phyloP scores from a whole-genome alignment of 176 grass and related monocot species.

The Oryza coarctata region DNA sequence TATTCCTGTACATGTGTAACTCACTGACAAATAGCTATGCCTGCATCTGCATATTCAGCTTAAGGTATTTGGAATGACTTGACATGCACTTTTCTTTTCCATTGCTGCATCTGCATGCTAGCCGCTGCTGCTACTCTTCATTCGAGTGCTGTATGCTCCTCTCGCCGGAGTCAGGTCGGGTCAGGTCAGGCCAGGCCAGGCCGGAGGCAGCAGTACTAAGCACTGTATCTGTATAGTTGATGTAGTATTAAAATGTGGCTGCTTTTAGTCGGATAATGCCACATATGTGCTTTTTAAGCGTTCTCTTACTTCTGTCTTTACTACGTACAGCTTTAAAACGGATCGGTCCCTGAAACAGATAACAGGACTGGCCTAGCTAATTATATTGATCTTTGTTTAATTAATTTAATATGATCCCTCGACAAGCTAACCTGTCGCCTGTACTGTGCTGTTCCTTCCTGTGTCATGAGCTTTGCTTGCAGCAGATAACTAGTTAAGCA shows the following conservation, averaged over 20 bases:
- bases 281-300: conserved; percentile 59
- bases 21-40: neutral
- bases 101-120: neutral
- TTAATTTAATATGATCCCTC: neutral
- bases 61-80: conserved; percentile 33
- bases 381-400: neutral
- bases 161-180: conserved; percentile 26
- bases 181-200: conserved; percentile 9
- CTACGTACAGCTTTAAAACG: conserved; percentile 12
- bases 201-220: neutral
- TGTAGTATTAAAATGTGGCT: conserved; percentile 32
- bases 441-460: neutral
- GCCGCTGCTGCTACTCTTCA: neutral
- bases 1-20: neutral
- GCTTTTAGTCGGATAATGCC: conserved; percentile 62
- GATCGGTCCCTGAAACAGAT: conserved; percentile 14
- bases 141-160: neutral
- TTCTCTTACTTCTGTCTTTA: neutral
- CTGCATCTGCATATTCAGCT: conserved; percentile 4
- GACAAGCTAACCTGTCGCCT: neutral
- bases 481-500: neutral
- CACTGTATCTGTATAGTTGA: neutral
- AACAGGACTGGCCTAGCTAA: neutral
- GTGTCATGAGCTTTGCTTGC: neutral
- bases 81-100: conserved; percentile 30